These are phyloP conservation scores for Botrytis galanthina DNA, from an alignment of 2,329 filamentous ascomycete genomes.

Conservation along the genomic window DNA sequence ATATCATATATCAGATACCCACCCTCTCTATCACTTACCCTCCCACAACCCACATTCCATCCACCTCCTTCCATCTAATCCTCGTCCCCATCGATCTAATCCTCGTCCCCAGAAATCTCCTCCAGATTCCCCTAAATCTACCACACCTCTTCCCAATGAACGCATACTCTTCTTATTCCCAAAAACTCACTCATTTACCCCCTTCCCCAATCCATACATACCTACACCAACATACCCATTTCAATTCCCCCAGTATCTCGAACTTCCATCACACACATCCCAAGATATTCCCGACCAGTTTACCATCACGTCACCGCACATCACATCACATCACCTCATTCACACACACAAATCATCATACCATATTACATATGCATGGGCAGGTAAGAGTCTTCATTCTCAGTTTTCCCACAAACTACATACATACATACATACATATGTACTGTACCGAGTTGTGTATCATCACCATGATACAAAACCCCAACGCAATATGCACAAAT, in stretches of 20 bases:
- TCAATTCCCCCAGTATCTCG: background rate
- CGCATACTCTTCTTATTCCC: background rate
- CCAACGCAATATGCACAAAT: background rate
- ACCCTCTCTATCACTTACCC: no score
- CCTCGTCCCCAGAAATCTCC: no score
- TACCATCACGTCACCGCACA: background rate
- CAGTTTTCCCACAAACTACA: background rate
- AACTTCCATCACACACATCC: background rate
- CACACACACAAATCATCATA: no score
- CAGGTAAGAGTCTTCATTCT: background rate
- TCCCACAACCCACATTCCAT: no score
- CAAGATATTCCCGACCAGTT: no score
- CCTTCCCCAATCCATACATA: background rate
- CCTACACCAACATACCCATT: background rate
- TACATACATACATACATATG: slow-evolving; percentile 12
- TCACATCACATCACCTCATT: background rate
- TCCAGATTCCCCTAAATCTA: no score
- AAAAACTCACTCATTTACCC: background rate
- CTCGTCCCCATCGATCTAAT: no score
- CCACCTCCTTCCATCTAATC: no score
- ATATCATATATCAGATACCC: no score
- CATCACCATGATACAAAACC: background rate
- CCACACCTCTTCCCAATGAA: background rate
- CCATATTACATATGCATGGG: no score
- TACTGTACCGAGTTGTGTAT: background rate